Conservation (phyloP, 2,329 filamentous ascomycete genomes). For the Grosmannia huntii region DNA sequence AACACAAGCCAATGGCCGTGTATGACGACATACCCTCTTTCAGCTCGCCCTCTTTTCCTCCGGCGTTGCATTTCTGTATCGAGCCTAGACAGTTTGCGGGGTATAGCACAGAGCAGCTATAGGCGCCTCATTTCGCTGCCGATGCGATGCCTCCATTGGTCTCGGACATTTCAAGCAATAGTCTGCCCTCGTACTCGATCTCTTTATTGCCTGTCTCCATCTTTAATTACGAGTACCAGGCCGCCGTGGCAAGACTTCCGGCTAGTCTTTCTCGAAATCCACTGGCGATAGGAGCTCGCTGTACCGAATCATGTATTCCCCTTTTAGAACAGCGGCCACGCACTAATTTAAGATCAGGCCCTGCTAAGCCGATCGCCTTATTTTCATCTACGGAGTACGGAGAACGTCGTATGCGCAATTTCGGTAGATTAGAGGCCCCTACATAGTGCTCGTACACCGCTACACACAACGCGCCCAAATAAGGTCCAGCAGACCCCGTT, state of each 20-base stretch:
- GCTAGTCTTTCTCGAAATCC: not conserved
- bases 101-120: slow-evolving; percentile 3
- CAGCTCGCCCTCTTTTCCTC: not conserved
- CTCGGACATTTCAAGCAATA: too few relatives aligned
- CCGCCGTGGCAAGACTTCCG: not conserved
- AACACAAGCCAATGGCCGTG: slow-evolving; percentile 1
- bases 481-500: not conserved
- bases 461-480: not conserved
- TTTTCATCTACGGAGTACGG: slow-evolving; percentile 1
- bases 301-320: not conserved
- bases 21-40: not conserved
- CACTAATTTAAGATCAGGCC: slow-evolving; percentile 1
- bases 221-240: not conserved
- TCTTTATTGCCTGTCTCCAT: not conserved
- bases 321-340: slow-evolving; percentile 1
- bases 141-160: not conserved
- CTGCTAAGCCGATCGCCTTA: not conserved
- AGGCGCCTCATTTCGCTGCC: not conserved
- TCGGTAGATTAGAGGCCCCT: not conserved
- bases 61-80: slow-evolving; percentile 4
- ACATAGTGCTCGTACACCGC: not conserved
- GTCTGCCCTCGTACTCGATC: not conserved
- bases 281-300: not conserved
- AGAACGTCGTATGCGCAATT: slow-evolving; percentile 2
- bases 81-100: slow-evolving; percentile 6